Base-by-base conservation (phyloP, 345 rosid genomes). In the Anastatica hierochuntica region DNA sequence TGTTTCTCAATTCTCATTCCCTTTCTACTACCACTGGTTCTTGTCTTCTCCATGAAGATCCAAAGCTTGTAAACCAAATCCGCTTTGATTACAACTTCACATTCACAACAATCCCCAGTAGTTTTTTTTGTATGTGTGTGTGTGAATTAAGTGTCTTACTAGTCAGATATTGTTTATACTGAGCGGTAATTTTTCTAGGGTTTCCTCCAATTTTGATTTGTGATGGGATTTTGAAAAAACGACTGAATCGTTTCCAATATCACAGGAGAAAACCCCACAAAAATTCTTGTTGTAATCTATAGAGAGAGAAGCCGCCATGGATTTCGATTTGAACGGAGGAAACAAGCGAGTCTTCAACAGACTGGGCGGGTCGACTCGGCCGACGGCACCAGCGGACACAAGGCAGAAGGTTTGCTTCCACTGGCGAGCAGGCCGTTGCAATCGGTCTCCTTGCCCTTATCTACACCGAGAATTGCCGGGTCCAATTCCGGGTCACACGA, bases 341-440 rank as follows among this genome's bases (percentile, higher is more conserved):
- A 80, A 73, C 62, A 81, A 70, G 31, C 85, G 94, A 53, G 82
- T 81, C 44, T 85, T 78, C 64, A 74, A 83, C 6, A 77, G 99
- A 35, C 77, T 80, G 27, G 90, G 88, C 19, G 67, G 65, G 20
- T 39, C 61, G 23, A 33, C 43, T 52, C 71, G 71, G n/a, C 52
- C 75, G 4, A 38, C 70, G 6, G 49, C 76, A 14, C 63, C 69
- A 24, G 27, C 19, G 12, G 72, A 61, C 48, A 20, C 74, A 23
- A 60, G 78, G 10, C 94, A 79, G 40, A 76, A 77, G 50, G 99
- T 88, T 12, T 94, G 97, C 61, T 79, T 7, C 58, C 94, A 76
- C 57, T 88, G 97, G 97, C 72, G 83, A 58, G 87, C 95, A 9
- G 99, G 99, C 2, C 79, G 74, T 55, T 88, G 99, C 60, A 74